Evolutionary conservation across 129 eudicot species (phyloP).

Genomic region (Flaveria sonorensis): DNA sequence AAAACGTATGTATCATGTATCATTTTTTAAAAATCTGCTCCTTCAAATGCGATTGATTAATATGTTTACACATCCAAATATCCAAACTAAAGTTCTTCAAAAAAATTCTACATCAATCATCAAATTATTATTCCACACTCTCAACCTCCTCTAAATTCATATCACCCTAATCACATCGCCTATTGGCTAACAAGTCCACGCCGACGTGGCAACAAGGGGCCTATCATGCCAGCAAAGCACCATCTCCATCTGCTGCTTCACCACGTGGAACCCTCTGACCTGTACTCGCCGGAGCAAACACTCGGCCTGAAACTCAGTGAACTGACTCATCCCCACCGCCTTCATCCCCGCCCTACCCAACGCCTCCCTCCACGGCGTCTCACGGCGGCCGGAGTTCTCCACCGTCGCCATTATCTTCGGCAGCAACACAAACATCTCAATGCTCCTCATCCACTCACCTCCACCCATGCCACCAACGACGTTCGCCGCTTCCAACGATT

Average conservation of each 20-base stretch:
- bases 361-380: constrained; percentile 78
- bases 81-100: neutral
- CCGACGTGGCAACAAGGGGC: constrained; percentile 84
- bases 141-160: neutral
- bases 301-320: constrained; percentile 91
- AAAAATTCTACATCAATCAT: neutral
- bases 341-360: constrained; percentile 63
- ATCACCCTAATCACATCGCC: neutral
- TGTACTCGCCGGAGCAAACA: constrained; percentile 65
- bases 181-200: constrained; percentile 62
- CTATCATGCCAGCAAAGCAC: constrained; percentile 94
- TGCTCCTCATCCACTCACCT: constrained; percentile 62
- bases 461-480: constrained; percentile 45
- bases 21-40: neutral
- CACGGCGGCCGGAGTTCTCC: constrained; percentile 59
- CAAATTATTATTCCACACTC: neutral
- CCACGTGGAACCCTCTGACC: constrained; percentile 87
- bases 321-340: constrained; percentile 75
- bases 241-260: constrained; percentile 73
- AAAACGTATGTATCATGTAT: neutral
- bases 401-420: constrained; percentile 69
- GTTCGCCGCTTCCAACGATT: constrained; percentile 70
- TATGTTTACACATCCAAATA: neutral
- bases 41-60: neutral
- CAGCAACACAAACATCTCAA: constrained; percentile 64